Percentiles rank a stretch among this genome's conserved stretches.
Conservation (phyloP, 768 basidiomycete genomes). For the Saitozyma podzolica region DNA sequence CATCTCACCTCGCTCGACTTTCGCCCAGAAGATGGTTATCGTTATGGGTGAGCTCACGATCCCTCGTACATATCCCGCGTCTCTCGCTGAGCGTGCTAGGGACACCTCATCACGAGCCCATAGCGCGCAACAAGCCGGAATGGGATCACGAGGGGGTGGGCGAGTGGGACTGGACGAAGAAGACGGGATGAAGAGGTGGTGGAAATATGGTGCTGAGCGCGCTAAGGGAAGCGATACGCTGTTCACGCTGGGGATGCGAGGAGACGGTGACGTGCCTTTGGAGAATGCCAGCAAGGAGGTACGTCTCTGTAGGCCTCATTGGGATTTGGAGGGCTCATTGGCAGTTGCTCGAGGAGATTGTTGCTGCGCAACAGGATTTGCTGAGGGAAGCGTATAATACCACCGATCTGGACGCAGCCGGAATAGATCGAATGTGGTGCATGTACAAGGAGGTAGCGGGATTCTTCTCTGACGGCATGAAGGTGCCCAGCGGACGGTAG, state of each 20-base stretch:
- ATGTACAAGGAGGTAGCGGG: conserved; percentile 65
- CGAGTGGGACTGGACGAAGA: conserved; percentile 61
- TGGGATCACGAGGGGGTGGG: conserved; percentile 63
- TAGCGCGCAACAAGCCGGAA: conserved; percentile 69
- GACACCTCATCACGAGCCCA: conserved; percentile 71
- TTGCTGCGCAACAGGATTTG: conserved; percentile 64
- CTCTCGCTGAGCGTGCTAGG: too few species aligned
- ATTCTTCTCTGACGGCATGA: conserved; percentile 56
- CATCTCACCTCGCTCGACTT: too few species aligned
- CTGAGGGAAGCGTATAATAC: conserved; percentile 61
- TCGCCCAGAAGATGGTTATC: conserved; percentile 66
- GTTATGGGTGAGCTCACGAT: conserved; percentile 77
- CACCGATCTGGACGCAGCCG: too few species aligned
- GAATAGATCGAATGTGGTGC: conserved; percentile 69
- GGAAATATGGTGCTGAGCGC: conserved; percentile 64
- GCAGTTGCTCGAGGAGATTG: conserved; percentile 58
- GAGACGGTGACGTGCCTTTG: conserved; percentile 54
- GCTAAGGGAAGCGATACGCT: conserved; percentile 64
- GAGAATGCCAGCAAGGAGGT: conserved; percentile 37
- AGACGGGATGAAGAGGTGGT: conserved; percentile 63
- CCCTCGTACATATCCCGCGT: too few species aligned
- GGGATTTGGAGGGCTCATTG: too few species aligned
- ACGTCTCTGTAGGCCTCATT: too few species aligned
- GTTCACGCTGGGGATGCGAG: conserved; percentile 69
- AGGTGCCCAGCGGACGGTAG: too few species aligned